Conservation (phyloP, 1,284 basidiomycete genomes). For the Calocybe gambosa region DNA sequence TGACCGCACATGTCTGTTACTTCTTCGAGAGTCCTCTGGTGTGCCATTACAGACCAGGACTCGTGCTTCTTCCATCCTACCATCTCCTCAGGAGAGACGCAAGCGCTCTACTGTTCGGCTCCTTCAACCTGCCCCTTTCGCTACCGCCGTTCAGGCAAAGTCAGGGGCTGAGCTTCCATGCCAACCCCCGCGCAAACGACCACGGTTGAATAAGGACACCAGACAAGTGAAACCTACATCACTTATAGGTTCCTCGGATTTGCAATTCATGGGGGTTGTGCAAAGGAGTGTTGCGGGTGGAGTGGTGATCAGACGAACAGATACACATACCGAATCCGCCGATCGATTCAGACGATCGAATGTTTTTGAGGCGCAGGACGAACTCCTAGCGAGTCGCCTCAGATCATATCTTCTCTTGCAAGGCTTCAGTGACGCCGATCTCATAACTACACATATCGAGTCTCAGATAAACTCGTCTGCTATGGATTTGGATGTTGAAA, state of each 20-base stretch:
- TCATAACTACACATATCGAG: conserved; percentile 13
- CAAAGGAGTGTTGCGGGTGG: conserved; percentile 16
- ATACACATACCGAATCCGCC: neutral
- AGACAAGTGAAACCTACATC: conserved; percentile 7
- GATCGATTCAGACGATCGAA: neutral
- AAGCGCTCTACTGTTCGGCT: conserved; percentile 14
- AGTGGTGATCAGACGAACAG: conserved; percentile 9
- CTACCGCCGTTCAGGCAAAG: neutral
- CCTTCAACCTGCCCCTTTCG: neutral
- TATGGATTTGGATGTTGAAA: conserved; percentile 15
- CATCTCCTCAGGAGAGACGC: conserved; percentile 13
- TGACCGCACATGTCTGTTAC: conserved; percentile 15
- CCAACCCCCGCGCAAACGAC: conserved; percentile 19
- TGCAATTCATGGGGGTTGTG: conserved; percentile 15
- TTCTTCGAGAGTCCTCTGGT: conserved; percentile 13
- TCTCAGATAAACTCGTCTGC: neutral
- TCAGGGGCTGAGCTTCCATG: conserved; percentile 2
- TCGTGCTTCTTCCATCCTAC: conserved; percentile 4
- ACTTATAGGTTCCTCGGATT: conserved; percentile 10
- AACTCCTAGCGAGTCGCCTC: conserved; percentile 17
- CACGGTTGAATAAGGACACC: conserved; percentile 12
- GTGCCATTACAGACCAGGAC: conserved; percentile 5
- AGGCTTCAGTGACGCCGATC: conserved; percentile 11
- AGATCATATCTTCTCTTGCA: conserved; percentile 13
- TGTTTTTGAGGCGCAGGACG: conserved; percentile 15